These are phyloP conservation scores for Cafeteria roenbergensis DNA, from an alignment of 108 stramenopile genomes.

Conservation along the genomic window DNA sequence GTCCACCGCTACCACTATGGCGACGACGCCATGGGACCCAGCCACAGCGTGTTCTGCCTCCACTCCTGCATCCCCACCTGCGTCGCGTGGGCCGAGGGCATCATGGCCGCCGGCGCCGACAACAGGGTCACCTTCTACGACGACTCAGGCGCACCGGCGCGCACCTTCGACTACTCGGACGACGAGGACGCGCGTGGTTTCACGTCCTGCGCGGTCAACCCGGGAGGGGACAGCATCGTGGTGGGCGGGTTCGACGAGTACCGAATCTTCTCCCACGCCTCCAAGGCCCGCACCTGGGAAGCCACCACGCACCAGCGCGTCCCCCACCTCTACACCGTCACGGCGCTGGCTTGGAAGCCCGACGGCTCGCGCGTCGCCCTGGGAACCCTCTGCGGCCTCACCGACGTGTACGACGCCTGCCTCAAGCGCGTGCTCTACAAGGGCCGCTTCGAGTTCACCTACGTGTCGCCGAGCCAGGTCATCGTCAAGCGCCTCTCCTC, in stretches of 20 bases:
- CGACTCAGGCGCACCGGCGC: conserved; percentile 30
- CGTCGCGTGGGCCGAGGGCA: conserved; percentile 38
- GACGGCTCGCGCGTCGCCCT: conserved; percentile 44
- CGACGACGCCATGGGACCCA: conserved; percentile 16
- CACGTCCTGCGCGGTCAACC: conserved; percentile 32
- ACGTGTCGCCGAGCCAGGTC: conserved; percentile 42
- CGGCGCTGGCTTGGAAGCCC: conserved; percentile 46
- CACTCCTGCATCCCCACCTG: conserved; percentile 40
- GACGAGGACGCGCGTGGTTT: conserved; percentile 28
- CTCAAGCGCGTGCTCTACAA: conserved; percentile 35
- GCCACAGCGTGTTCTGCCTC: conserved; percentile 24
- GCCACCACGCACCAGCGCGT: conserved; percentile 24
- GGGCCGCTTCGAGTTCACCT: conserved; percentile 48
- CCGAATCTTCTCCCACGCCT: conserved; percentile 26
- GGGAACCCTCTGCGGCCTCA: conserved; percentile 43
- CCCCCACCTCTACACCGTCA: conserved; percentile 50
- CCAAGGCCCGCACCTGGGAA: conserved; percentile 24
- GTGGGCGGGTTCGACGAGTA: conserved; percentile 48
- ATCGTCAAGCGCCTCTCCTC: conserved; percentile 35
- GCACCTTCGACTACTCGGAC: conserved; percentile 39
- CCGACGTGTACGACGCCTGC: conserved; percentile 47
- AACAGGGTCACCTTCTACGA: conserved; percentile 42
- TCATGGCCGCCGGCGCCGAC: conserved; percentile 49
- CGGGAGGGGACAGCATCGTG: conserved; percentile 43
- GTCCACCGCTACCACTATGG: conserved; percentile 46